Evolutionary conservation across 2,329 filamentous ascomycete genomes (phyloP), one percentile per base, ranked within the genome.

Genomic region (Aspergillus spinulosporus): DNA sequence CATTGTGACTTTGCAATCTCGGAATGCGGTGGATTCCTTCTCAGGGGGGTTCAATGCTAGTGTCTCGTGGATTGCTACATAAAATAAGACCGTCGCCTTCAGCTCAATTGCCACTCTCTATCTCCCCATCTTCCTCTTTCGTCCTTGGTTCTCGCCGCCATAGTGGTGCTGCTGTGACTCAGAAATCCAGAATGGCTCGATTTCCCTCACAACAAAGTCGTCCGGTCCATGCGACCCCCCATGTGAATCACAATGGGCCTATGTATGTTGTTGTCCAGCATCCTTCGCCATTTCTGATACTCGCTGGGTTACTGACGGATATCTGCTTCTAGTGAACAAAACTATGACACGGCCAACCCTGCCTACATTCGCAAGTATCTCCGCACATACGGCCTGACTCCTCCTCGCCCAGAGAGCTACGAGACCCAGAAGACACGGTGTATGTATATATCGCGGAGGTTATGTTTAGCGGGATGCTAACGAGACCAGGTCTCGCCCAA

Each of bases 1-100:
- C 54, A 36, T 42, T 52, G 42, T 49, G 37, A 58, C 84, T 85
- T 69, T 91, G 88, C 59, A 81, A 82, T 59, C 78, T 80, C 64
- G 78, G 68, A 61, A 71, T 70, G 67, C 61, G 62, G 60, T 68
- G 67, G 66, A 66, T 63, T 63, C 64, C 58, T 66, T 51, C 64
- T 65, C 68, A 71, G 64, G 65, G 69, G 67, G 60, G 56, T 61
- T 59, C 66, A 68, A 69, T 70, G 61, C 54, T 68, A 65, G 63
- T 64, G 60, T 65, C 49, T 39, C 47, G 62, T 7, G 42, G 32
- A 29, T 45, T 53, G 46, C 59, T 58, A 69, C 69, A 68, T 72
- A 72, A 70, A 68, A 70, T 57, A 65, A 65, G 60, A 56, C 63
- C 62, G 42, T 57, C 60, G 52, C 61, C 65, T 36, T 59, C 59